Conservation (phyloP, 2,329 filamentous ascomycete species). For the Pseudopithomyces chartarum region DNA sequence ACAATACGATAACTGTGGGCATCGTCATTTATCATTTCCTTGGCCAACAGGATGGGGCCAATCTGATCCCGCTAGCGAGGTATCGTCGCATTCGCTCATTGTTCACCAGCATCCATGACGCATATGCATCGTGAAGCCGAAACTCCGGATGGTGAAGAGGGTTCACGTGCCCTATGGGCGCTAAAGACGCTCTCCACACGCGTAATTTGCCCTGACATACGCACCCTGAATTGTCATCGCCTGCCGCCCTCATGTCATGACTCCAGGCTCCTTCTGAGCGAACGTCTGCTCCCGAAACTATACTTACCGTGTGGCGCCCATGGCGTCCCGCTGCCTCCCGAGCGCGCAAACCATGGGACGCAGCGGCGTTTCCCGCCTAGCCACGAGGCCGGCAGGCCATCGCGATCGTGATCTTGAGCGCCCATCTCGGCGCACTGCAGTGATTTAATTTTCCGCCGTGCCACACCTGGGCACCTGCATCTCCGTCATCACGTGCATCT, state of each 20-base stretch:
- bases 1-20: slow-evolving; percentile 14
- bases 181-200: slow-evolving; percentile 4
- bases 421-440: not conserved
- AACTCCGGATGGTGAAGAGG: slow-evolving; percentile 4
- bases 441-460: not conserved
- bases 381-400: not conserved
- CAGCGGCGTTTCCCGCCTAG: not conserved
- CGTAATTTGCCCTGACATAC: not conserved
- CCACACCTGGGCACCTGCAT: not conserved
- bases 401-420: not conserved
- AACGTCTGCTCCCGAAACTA: not conserved
- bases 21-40: slow-evolving; percentile 27
- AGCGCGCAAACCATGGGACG: too few relatives aligned
- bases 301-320: not conserved
- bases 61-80: slow-evolving; percentile 7
- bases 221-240: slow-evolving; percentile 1
- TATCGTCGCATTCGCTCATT: slow-evolving; percentile 7
- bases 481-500: too few relatives aligned
- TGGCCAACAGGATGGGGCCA: slow-evolving; percentile 16
- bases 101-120: slow-evolving; percentile 19
- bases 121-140: slow-evolving; percentile 13
- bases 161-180: slow-evolving; percentile 14
- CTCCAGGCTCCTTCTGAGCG: slow-evolving; percentile 5
- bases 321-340: not conserved
- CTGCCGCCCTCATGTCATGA: not conserved